Evolutionary conservation across 2,329 filamentous ascomycete species (phyloP).

Genomic region (Sarocladium oryzae): DNA sequence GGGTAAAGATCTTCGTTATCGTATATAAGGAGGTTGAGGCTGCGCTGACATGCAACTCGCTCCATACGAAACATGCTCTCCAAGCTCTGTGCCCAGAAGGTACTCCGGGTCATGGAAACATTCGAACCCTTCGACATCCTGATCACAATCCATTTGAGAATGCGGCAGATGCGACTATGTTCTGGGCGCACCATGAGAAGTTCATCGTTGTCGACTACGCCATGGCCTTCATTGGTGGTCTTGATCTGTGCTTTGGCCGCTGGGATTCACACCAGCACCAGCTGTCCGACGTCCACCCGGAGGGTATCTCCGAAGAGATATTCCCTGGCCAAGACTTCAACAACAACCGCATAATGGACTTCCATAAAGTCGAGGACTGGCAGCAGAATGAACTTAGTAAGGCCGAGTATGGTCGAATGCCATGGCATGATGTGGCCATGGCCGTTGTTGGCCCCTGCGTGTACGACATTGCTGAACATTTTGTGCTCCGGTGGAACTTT

Average conservation of each 20-base stretch:
- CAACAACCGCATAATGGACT: conserved; percentile 95
- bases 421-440: conserved; percentile 96
- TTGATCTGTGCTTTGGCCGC: conserved; percentile 92
- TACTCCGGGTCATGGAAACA: conserved; percentile 77
- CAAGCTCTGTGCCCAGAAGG: conserved; percentile 75
- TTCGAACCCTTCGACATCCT: conserved; percentile 81
- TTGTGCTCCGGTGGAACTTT: conserved; percentile 93
- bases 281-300: conserved; percentile 80
- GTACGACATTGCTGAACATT: conserved; percentile 93
- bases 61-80: conserved; percentile 84
- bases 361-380: conserved; percentile 86
- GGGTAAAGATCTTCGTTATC: conserved; percentile 89
- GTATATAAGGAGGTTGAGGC: conserved; percentile 86
- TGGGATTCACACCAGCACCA: conserved; percentile 87
- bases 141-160: conserved; percentile 96
- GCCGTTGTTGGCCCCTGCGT: conserved; percentile 83
- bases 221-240: conserved; percentile 84
- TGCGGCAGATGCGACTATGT: conserved; percentile 91
- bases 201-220: conserved; percentile 92
- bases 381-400: conserved; percentile 89
- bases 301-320: conserved; percentile 72
- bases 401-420: conserved; percentile 88
- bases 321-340: conserved; percentile 98
- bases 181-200: conserved; percentile 98
- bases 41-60: conserved; percentile 84